Conservation (phyloP, 495 filamentous ascomycete species). For the Letharia columbiana region DNA sequence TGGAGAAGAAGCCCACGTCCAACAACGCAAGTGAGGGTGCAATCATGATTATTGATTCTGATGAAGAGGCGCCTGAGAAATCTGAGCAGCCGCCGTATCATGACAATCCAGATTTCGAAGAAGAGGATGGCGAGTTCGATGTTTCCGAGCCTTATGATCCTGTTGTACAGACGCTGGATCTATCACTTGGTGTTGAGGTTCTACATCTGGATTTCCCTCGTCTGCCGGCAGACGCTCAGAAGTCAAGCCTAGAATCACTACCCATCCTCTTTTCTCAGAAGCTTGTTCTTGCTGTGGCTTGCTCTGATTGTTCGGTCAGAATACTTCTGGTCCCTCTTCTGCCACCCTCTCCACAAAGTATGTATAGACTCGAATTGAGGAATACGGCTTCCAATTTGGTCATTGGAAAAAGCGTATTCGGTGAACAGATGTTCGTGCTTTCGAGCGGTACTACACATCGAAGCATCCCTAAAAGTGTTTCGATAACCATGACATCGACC, state of each 20-base stretch:
- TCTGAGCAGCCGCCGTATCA: conserved; percentile 39
- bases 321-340: conserved; percentile 64
- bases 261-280: conserved; percentile 52
- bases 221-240: conserved; percentile 39
- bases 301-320: conserved; percentile 58
- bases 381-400: conserved; percentile 35
- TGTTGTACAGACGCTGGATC: conserved; percentile 58
- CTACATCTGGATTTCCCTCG: conserved; percentile 52
- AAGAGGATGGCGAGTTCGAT: conserved; percentile 52
- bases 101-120: conserved; percentile 44
- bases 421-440: conserved; percentile 51
- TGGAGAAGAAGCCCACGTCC: conserved; percentile 29
- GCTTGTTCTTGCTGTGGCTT: conserved; percentile 63
- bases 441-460: conserved; percentile 44
- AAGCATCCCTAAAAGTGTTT: conserved; percentile 53
- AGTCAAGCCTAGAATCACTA: conserved; percentile 45
- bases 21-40: conserved; percentile 42
- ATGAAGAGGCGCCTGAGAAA: conserved; percentile 53
- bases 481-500: conserved; percentile 47
- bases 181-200: conserved; percentile 55
- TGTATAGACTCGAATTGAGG: conserved; percentile 26
- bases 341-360: conserved; percentile 55
- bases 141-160: conserved; percentile 41
- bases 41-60: conserved; percentile 72
- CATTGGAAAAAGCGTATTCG: conserved; percentile 49